Evolutionary conservation across 805 yeast genomes (phyloP), one percentile per base, ranked within the genome.

Genomic region (Tetrapisispora nanseiensis): DNA sequence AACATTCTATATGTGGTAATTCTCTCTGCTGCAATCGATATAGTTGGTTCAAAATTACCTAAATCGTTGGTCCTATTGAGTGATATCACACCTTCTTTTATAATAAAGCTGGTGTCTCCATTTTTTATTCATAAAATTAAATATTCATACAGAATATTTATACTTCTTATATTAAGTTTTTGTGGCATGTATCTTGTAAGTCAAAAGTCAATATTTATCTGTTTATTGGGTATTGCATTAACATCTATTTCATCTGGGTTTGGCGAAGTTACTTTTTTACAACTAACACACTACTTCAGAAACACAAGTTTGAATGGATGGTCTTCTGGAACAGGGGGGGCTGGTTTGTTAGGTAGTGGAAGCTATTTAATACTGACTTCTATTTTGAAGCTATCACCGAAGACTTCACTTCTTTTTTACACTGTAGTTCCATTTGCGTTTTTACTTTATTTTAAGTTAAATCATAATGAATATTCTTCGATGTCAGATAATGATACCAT

Each of bases 321-420:
- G 77, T 83, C 95, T 18, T 75, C 87, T 7, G 98, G 98, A 1
- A 90, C 97, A 0, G 97, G 98, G 3, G 95, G 86, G 16, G 97
- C 98, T 1, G 98, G 98, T 0, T 60, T 90, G 5, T 72, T 76
- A 16, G 98, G 97, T 0, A 77, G 89, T 40, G 84, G 82, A 41
- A 55, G 74, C 12, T 89, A 76, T 55, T 54, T 90, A 71, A 50
- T 82, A 1, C 46, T 85, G 51, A 90, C 97, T 0, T 81, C 90
- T 1, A 65, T 86, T 55, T 37, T 84, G 19, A 69, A 75, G 1
- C 44, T 86, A 1, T 61, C 74, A 6, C 78, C 84, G 0, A 68
- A 68, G 45, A 44, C 67, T 1, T 67, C 85, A 0, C 66, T 90
- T 31, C 56, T 82, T 12, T 19, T 75, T 20, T 87, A 84, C 56